Conservation (phyloP, 345 rosid genomes). For the Iberis pinnata region DNA sequence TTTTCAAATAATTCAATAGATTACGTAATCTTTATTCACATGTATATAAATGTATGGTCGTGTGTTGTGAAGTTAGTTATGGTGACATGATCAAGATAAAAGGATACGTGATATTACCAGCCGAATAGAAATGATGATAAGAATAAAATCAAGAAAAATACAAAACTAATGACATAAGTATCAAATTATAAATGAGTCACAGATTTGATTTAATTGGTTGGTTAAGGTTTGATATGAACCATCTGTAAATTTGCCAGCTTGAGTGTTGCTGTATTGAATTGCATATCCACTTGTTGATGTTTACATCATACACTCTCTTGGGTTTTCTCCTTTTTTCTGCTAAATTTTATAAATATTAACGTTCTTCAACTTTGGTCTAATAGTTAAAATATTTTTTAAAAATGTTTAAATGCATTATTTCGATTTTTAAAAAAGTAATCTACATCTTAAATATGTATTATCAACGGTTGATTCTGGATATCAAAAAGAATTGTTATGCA, state of each 20-base stretch:
- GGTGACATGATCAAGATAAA: constrained; percentile 27
- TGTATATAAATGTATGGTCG: too few relatives aligned
- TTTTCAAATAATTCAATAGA: constrained; percentile 6
- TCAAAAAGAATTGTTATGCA: too few relatives aligned
- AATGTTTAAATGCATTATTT: too few relatives aligned
- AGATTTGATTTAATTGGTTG: constrained; percentile 24
- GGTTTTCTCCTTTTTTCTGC: neutral
- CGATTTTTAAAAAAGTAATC: too few relatives aligned
- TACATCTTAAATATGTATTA: too few relatives aligned
- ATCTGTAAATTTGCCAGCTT: constrained; percentile 29
- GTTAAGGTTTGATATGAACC: constrained; percentile 29
- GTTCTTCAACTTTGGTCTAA: too few relatives aligned
- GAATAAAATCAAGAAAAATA: constrained; percentile 17
- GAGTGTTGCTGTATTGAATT: constrained; percentile 22
- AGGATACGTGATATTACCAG: constrained; percentile 21
- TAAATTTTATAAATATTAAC: neutral
- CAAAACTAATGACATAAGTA: neutral
- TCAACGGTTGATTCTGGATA: too few relatives aligned
- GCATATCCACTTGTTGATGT: constrained; percentile 24
- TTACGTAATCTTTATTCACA: constrained; percentile 7
- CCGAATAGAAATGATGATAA: constrained; percentile 1
- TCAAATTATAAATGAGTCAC: constrained; percentile 2
- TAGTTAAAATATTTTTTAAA: too few relatives aligned
- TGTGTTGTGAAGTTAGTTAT: constrained; percentile 21
- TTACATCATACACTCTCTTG: constrained; percentile 23